Evolutionary conservation across 768 basidiomycete genomes (phyloP), one percentile per base, ranked within the genome.

Genomic region (Agrocybe pediades): DNA sequence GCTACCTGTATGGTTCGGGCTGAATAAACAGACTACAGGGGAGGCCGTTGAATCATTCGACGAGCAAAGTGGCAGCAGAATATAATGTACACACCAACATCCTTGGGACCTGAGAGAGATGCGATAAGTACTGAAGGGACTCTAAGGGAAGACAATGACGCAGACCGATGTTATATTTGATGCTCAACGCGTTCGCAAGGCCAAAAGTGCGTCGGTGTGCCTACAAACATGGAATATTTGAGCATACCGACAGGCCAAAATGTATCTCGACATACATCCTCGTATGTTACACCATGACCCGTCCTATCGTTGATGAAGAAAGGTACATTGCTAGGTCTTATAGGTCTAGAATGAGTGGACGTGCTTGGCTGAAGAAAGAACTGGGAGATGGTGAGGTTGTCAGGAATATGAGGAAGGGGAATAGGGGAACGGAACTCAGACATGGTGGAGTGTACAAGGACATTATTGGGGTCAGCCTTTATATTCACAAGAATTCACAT

Each of bases 311-410:
- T 79, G 23, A 87, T 78, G 49, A 88, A 71, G 77, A 80, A 86
- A 7, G 86, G 84, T 6, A 68, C 62, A 29, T 72, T 69, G 0
- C 67, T 55, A 19, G 74, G 75, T 46, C 85, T 72, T 9, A 61
- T n/a, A 0, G 86, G 86, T 36, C 79, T 67, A 11, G 47, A 25
- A 21, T 53, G 64, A 7, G 79, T 71, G 20, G 69, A 65, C 48
- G 20, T 40, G 33, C 36, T 25, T 33, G 21, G 24, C 4, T 82
- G 78, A 16, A 88, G 73, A 41, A 88, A 73, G 63, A 88, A 88
- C 66, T 88, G 87, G 6, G 86, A 80, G 8, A 88, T 72, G 19
- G 80, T 81, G 36, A 88, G 68, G 67, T 87, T 65, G 59, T 88
- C 85, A 15, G 86, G 86, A 49, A 86, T 81, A 52, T 56, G 57